These are phyloP conservation scores for Durusdinium trenchii DNA, from an alignment of 73 alveolate genomes.

Conservation along the genomic window DNA sequence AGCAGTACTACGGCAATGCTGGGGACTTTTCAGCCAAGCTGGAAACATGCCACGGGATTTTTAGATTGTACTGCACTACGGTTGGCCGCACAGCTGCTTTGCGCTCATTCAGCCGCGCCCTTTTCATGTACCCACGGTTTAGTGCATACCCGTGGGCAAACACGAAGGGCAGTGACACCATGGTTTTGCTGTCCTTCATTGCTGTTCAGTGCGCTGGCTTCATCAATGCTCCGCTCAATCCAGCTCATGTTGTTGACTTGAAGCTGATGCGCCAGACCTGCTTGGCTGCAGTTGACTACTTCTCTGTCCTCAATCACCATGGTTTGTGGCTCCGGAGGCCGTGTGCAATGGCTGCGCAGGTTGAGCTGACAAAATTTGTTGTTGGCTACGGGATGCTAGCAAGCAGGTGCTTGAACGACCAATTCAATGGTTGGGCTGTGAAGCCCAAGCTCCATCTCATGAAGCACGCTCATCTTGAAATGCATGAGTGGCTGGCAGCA, in stretches of 20 bases:
- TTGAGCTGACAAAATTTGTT: neutral
- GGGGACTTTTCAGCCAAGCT: neutral
- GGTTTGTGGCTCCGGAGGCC: neutral
- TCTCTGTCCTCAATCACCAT: neutral
- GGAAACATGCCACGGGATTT: neutral
- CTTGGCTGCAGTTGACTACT: neutral
- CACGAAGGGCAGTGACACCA: neutral
- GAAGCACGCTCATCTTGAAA: neutral
- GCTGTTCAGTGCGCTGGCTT: neutral
- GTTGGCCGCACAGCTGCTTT: neutral
- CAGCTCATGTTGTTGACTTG: neutral
- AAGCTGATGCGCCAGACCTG: neutral
- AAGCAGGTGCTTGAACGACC: neutral
- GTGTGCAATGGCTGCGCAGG: neutral
- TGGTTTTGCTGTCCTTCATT: neutral
- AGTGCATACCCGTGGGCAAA: neutral
- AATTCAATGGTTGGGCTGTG: neutral
- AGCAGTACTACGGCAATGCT: neutral
- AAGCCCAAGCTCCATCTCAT: neutral
- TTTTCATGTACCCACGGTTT: neutral
- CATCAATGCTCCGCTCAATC: neutral
- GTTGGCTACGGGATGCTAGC: neutral
- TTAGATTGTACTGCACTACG: neutral
- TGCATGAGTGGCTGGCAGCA: neutral
- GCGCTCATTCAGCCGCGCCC: neutral